Conservation (phyloP, 2,329 filamentous ascomycete genomes). For the Emericellopsis cladophorae region DNA sequence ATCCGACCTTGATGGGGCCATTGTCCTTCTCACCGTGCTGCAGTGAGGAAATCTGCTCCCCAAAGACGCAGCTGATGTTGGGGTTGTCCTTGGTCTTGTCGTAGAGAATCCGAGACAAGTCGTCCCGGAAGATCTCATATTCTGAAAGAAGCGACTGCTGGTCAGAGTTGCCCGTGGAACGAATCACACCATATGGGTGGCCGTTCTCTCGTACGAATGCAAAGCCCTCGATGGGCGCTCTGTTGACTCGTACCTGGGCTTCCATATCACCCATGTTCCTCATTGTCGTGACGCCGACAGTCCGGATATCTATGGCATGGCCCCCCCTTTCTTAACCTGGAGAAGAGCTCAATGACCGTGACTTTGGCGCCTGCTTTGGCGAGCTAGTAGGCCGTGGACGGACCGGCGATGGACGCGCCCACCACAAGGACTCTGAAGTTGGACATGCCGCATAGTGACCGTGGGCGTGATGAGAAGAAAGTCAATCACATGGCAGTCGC, state of each 20-base stretch:
- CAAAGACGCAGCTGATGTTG: slow-evolving; percentile 17
- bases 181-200: slow-evolving; percentile 19
- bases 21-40: slow-evolving; percentile 10
- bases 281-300: slow-evolving; percentile 21
- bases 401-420: slow-evolving; percentile 20
- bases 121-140: slow-evolving; percentile 42
- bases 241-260: slow-evolving; percentile 14
- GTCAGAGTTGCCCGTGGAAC: slow-evolving; percentile 19
- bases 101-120: slow-evolving; percentile 31
- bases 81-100: slow-evolving; percentile 12
- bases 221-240: slow-evolving; percentile 25
- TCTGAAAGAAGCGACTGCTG: slow-evolving; percentile 34
- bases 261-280: slow-evolving; percentile 25
- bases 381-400: slow-evolving; percentile 17
- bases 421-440: slow-evolving; percentile 12
- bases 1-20: slow-evolving; percentile 23
- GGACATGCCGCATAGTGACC: background rate
- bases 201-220: slow-evolving; percentile 23
- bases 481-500: no score
- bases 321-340: slow-evolving; percentile 15
- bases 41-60: slow-evolving; percentile 21
- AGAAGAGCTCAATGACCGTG: slow-evolving; percentile 25
- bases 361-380: slow-evolving; percentile 14
- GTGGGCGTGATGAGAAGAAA: no score
- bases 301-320: slow-evolving; percentile 25